Conservation (phyloP, 768 basidiomycete genomes). For the Pulveroboletus sp. region DNA sequence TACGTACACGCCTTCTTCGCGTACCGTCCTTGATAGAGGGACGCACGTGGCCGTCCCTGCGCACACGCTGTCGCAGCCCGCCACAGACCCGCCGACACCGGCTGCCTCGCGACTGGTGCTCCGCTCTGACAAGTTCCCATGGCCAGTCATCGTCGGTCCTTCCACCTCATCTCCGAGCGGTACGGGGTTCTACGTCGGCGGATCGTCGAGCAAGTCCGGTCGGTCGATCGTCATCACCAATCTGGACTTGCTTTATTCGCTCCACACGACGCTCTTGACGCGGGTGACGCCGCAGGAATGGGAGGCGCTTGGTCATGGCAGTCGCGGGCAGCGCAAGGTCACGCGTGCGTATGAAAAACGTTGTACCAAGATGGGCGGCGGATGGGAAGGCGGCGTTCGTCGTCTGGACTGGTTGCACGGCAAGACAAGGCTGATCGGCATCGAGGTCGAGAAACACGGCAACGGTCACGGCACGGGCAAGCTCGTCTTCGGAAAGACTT, state of each 20-base stretch:
- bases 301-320: conserved; percentile 53
- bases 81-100: conserved; percentile 56
- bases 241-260: conserved; percentile 56
- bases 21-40: conserved; percentile 52
- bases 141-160: conserved; percentile 51
- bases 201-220: conserved; percentile 18
- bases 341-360: conserved; percentile 60
- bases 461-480: conserved; percentile 41
- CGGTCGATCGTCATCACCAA: conserved; percentile 46
- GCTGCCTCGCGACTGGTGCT: conserved; percentile 47
- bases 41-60: conserved; percentile 52
- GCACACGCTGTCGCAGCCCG: conserved; percentile 56
- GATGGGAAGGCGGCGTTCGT: conserved; percentile 67
- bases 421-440: conserved; percentile 56
- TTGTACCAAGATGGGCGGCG: conserved; percentile 59
- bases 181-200: conserved; percentile 26
- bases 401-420: conserved; percentile 63
- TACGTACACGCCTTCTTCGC: conserved; percentile 51
- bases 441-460: conserved; percentile 51
- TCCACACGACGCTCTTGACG: conserved; percentile 52
- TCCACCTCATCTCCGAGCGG: conserved; percentile 27
- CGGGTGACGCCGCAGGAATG: conserved; percentile 65
- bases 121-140: conserved; percentile 55
- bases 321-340: conserved; percentile 54
- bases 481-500: conserved; percentile 45